phyloP scores from a whole-genome alignment of 352 stramenopile species.

The Aphanomyces euteiches region DNA sequence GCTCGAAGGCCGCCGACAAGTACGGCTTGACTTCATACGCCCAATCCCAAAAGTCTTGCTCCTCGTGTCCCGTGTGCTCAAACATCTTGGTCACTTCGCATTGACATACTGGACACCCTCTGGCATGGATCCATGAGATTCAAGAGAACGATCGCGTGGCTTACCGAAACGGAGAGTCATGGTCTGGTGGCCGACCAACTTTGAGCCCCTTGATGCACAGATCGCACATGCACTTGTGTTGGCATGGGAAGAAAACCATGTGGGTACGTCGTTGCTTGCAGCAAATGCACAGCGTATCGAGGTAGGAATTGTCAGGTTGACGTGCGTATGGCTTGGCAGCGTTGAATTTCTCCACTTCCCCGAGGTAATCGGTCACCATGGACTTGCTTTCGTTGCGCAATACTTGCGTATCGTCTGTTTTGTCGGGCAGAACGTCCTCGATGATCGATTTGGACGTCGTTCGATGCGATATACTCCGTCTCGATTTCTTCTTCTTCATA shows the following conservation, averaged over 20 bases:
- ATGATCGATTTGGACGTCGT: neutral
- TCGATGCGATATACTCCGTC: slow-evolving; percentile 5
- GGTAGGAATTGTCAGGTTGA: slow-evolving; percentile 44
- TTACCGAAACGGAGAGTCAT: no score
- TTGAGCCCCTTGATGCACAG: slow-evolving; percentile 37
- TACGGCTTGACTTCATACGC: slow-evolving; percentile 46
- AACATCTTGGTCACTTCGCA: slow-evolving; percentile 59
- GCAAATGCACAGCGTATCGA: slow-evolving; percentile 44
- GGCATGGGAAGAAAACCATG: slow-evolving; percentile 58
- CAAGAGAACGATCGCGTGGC: neutral
- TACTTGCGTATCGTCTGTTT: neutral
- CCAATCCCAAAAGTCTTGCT: slow-evolving; percentile 64
- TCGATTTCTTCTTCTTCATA: neutral
- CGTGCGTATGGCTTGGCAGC: slow-evolving; percentile 51
- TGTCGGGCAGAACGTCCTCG: neutral
- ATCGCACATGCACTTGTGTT: slow-evolving; percentile 66
- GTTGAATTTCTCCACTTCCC: slow-evolving; percentile 49
- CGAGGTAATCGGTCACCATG: slow-evolving; percentile 56
- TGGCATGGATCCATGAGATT: slow-evolving; percentile 26
- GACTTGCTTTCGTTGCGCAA: slow-evolving; percentile 17
- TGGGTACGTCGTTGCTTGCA: slow-evolving; percentile 38
- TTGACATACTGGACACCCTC: slow-evolving; percentile 61
- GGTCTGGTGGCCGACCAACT: neutral
- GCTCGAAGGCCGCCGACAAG: slow-evolving; percentile 45
- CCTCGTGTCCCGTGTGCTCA: slow-evolving; percentile 47